phyloP scores from a whole-genome alignment of 2,329 filamentous ascomycete species.

The Ascochyta lentis region DNA sequence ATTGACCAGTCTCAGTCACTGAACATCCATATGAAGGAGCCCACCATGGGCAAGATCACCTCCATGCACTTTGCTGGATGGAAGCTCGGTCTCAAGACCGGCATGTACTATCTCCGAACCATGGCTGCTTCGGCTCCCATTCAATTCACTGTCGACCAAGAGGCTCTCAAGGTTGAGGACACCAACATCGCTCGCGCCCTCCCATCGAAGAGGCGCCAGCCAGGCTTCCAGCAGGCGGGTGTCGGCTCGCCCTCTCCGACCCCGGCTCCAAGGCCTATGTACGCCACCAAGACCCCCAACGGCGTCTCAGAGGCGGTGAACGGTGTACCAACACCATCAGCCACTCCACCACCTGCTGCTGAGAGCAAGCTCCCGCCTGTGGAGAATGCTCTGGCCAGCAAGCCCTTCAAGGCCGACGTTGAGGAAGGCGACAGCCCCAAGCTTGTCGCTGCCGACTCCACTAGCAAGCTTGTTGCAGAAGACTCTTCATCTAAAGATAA shows the following conservation, averaged over 20 bases:
- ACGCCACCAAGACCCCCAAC: slow-evolving; percentile 62
- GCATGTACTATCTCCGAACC: slow-evolving; percentile 99
- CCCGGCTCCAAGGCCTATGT: slow-evolving; percentile 72
- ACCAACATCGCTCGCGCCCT: slow-evolving; percentile 73
- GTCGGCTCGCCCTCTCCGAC: slow-evolving; percentile 58
- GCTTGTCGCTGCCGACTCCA: slow-evolving; percentile 74
- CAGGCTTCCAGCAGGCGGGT: slow-evolving; percentile 30
- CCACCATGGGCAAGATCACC: slow-evolving; percentile 99
- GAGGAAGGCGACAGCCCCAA: slow-evolving; percentile 82
- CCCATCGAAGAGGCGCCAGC: slow-evolving; percentile 69
- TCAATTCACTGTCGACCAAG: slow-evolving; percentile 98
- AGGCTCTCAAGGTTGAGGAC: slow-evolving; percentile 87
- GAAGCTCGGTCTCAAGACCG: slow-evolving; percentile 99
- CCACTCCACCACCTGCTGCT: slow-evolving; percentile 66
- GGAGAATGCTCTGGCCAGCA: slow-evolving; percentile 65
- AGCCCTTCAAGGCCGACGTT: slow-evolving; percentile 77
- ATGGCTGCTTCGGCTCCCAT: slow-evolving; percentile 97
- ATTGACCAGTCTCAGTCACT: slow-evolving; percentile 99
- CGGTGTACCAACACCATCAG: slow-evolving; percentile 72
- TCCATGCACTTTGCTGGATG: slow-evolving; percentile 99
- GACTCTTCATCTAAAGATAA: slow-evolving; percentile 60
- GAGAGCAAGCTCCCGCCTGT: slow-evolving; percentile 58
- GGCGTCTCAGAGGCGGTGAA: slow-evolving; percentile 52
- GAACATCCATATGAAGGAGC: slow-evolving; percentile 99
- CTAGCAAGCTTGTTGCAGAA: slow-evolving; percentile 67